Evolutionary conservation across 495 filamentous ascomycete genomes (phyloP).

Genomic region (Astrothelium subdiscretum): DNA sequence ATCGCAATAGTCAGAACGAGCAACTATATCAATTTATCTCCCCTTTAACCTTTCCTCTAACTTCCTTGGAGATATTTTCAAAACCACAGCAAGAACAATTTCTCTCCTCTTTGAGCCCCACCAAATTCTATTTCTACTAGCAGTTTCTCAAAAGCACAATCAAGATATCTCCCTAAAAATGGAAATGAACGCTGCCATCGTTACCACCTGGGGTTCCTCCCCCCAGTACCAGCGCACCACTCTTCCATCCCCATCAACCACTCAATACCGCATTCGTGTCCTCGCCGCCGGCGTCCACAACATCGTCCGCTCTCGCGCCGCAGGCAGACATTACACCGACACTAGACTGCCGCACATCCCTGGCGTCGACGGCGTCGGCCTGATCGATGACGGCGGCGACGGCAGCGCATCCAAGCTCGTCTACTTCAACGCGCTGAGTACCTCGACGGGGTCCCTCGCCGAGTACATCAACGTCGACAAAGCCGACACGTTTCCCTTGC

Average conservation of each 20-base stretch:
- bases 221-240: conserved; percentile 23
- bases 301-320: conserved; percentile 33
- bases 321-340: conserved; percentile 32
- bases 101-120: no score
- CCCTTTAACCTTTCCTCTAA: neutral
- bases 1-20: neutral
- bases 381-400: conserved; percentile 18
- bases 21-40: neutral
- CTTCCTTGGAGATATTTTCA: no score
- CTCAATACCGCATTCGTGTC: conserved; percentile 16
- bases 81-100: no score
- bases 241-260: conserved; percentile 5
- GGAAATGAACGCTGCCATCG: neutral
- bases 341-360: conserved; percentile 27
- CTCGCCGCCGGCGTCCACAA: conserved; percentile 32
- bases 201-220: conserved; percentile 22
- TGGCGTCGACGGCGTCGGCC: conserved; percentile 15
- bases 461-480: conserved; percentile 8
- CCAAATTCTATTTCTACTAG: neutral
- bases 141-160: no score
- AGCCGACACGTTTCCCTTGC: neutral
- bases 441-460: conserved; percentile 10
- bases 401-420: conserved; percentile 16
- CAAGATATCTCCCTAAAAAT: neutral
- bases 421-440: conserved; percentile 28